Percentiles rank a stretch among this genome's conserved stretches.
These are phyloP conservation scores for Xylariaceae sp. DNA, from an alignment of 2,329 filamentous ascomycete species.

Conservation along the genomic window DNA sequence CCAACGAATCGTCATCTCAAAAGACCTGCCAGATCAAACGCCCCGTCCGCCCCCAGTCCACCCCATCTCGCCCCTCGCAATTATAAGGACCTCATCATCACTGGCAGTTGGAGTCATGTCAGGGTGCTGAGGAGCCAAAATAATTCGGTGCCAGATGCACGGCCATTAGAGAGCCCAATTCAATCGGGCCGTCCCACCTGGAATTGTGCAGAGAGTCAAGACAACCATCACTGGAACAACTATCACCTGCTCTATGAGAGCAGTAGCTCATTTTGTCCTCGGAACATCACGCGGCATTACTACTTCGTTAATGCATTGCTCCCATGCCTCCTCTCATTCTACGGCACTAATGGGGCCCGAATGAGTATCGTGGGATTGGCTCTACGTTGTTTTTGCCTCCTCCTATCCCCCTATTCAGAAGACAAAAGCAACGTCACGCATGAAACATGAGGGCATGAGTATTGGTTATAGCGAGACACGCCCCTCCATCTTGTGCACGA, in stretches of 20 bases:
- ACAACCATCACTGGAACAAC: not conserved
- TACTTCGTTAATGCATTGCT: no score
- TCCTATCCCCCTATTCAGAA: not conserved
- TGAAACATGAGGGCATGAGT: constrained; percentile 19
- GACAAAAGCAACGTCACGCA: constrained; percentile 2
- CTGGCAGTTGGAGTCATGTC: no score
- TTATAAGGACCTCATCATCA: no score
- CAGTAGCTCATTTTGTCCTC: not conserved
- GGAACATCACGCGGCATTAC: constrained; percentile 5
- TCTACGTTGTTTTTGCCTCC: not conserved
- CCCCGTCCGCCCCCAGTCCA: constrained; percentile 3
- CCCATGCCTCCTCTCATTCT: not conserved
- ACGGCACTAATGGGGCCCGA: not conserved
- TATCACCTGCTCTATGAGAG: constrained; percentile 9
- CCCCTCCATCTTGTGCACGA: not conserved
- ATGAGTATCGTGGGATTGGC: constrained; percentile 9
- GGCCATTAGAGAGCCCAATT: constrained; percentile 6
- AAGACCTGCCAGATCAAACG: constrained; percentile 22
- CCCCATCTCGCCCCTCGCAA: constrained; percentile 22
- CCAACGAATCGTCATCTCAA: constrained; percentile 15
- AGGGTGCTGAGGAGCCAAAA: no score
- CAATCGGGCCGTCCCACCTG: constrained; percentile 25
- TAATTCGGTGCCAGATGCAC: no score
- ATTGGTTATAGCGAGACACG: constrained; percentile 18
- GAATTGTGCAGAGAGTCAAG: not conserved